Conservation (phyloP, 768 basidiomycete species). For the Mycena leptocephala region DNA sequence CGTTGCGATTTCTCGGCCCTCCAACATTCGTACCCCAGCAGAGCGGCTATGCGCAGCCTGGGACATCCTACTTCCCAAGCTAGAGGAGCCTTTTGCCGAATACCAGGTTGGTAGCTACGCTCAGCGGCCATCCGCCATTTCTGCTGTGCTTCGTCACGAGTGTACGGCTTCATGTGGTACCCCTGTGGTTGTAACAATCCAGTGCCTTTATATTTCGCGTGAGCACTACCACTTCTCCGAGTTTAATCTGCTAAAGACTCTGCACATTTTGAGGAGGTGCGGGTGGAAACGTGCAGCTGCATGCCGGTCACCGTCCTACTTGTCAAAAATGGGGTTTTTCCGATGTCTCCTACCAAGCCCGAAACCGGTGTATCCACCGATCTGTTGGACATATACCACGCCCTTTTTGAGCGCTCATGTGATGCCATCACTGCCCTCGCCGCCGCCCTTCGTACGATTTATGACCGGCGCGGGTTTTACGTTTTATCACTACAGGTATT, state of each 20-base stretch:
- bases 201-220: neutral
- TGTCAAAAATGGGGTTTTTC: slow-evolving; percentile 34
- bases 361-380: slow-evolving; percentile 31
- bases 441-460: slow-evolving; percentile 47
- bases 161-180: neutral
- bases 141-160: neutral
- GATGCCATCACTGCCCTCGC: slow-evolving; percentile 48
- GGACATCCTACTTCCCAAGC: neutral
- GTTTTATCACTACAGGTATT: slow-evolving; percentile 37
- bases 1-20: neutral
- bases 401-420: slow-evolving; percentile 54
- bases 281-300: neutral
- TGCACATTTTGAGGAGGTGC: neutral
- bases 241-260: neutral
- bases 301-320: slow-evolving; percentile 18
- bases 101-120: neutral
- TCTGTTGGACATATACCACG: slow-evolving; percentile 35
- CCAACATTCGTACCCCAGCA: neutral
- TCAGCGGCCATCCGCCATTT: neutral
- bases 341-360: slow-evolving; percentile 33
- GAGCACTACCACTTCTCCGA: neutral
- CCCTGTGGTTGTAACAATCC: neutral
- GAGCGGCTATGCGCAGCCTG: neutral
- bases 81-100: neutral
- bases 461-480: slow-evolving; percentile 44